Conservation (phyloP, 345 rosid genomes). For the Iberis pinnata region DNA sequence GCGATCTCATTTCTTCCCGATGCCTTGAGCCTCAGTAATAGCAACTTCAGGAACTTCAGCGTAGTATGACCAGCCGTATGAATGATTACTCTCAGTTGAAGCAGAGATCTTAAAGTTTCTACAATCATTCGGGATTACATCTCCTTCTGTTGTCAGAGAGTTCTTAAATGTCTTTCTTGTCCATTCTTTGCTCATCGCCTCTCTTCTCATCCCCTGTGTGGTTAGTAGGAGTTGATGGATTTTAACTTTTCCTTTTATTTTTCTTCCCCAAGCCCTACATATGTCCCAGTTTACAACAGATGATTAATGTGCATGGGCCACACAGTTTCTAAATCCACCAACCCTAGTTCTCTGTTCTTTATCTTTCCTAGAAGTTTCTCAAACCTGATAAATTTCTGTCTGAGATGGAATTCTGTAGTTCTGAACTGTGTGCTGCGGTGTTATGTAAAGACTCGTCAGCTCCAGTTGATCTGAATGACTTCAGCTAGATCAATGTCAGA, state of each 20-base stretch:
- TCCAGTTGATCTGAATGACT: slow-evolving; percentile 22
- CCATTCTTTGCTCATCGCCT: slow-evolving; percentile 8
- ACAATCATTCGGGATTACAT: background rate
- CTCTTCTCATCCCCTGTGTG: slow-evolving; percentile 5
- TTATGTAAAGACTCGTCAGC: slow-evolving; percentile 23
- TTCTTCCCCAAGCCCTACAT: slow-evolving; percentile 7
- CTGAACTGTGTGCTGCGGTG: slow-evolving; percentile 29
- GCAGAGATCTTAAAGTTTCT: slow-evolving; percentile 7
- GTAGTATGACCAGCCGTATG: slow-evolving; percentile 11
- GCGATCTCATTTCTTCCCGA: slow-evolving; percentile 18
- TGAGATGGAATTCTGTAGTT: slow-evolving; percentile 21
- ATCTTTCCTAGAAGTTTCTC: slow-evolving; percentile 19
- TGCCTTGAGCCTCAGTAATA: background rate
- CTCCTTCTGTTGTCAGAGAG: background rate
- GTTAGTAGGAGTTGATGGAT: slow-evolving; percentile 4
- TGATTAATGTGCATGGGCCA: background rate
- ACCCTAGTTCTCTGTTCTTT: slow-evolving; percentile 2
- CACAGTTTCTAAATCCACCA: slow-evolving; percentile 8
- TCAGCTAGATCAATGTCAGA: slow-evolving; percentile 19
- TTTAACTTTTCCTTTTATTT: slow-evolving; percentile 1
- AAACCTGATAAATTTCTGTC: slow-evolving; percentile 11
- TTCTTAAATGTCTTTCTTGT: slow-evolving; percentile 16
- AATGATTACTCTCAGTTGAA: slow-evolving; percentile 12
- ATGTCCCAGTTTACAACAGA: background rate
- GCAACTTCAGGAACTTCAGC: slow-evolving; percentile 12